Base-by-base conservation (phyloP, 352 stramenopile genomes). In the Phytophthora litchii region DNA sequence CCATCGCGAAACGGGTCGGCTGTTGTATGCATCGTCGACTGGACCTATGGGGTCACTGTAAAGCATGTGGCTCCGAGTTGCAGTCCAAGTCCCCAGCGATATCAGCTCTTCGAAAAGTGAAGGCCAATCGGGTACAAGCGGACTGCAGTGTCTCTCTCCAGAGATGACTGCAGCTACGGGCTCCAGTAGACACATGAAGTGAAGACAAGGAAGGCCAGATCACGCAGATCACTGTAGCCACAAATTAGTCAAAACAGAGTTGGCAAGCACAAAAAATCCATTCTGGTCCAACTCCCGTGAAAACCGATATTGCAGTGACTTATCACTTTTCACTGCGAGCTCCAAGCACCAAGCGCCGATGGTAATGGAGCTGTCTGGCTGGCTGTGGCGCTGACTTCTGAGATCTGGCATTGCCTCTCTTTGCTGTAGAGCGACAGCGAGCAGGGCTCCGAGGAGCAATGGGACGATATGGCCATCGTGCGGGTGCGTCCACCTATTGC, bases 401-500 rank as follows among this genome's bases (percentile, higher is more conserved):
- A 44, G 11, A n/a, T 36, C 31, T 48, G 8, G 13, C 10, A 23
- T 44, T 41, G 9, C 54, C 3, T 17, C 3, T 56, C 8, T 38
- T 6, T 43, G 23, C 13, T 50, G 46, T 34, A 88, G 79, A 86
- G 61, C 44, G 67, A 53, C 56, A 89, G 77, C 29, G 72, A 83
- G 6, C 59, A 75, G 5, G 60, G 64, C 11, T 67, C 51, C n/a
- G 80, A 86, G 20, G 80, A 90, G 47, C 76, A 82, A 78, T 92
- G 83, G 83, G 83, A 92, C 54, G 83, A 92, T 64, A 86, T 92
- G 78, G 83, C 83, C 44, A 91, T 92, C 48, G 80, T 92, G 25
- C 60, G 80, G 68, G 83, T 92, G 58, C 19, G n/a, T 17, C 21
- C 51, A 34, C 14, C 35, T 40, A 49, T 45, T 40, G 23, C 14